Evolutionary conservation across 306 rosid species (phyloP).

Genomic region (Cicer chorassanicum): DNA sequence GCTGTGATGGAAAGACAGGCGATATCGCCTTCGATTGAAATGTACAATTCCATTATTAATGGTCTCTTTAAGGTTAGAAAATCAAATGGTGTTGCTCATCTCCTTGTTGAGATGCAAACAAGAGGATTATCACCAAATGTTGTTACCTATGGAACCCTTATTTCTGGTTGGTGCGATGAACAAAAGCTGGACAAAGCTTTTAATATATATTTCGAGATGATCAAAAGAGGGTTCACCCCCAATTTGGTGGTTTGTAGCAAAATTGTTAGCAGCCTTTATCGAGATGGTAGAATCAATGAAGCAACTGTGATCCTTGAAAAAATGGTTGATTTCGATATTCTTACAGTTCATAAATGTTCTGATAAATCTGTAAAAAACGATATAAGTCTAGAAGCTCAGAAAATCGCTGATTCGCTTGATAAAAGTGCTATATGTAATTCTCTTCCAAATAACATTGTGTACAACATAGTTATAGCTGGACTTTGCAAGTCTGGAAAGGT

Average conservation of each 20-base stretch:
- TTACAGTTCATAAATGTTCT: constrained; percentile 47
- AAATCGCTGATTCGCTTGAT: constrained; percentile 65
- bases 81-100: constrained; percentile 50
- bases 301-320: constrained; percentile 73
- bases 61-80: constrained; percentile 69
- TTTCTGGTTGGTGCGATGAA: constrained; percentile 87
- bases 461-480: constrained; percentile 78
- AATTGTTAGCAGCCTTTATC: constrained; percentile 74
- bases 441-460: constrained; percentile 59
- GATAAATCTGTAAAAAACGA: constrained; percentile 43
- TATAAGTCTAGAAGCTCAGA: constrained; percentile 50
- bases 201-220: constrained; percentile 70
- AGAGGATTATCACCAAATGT: constrained; percentile 65
- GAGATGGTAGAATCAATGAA: constrained; percentile 63
- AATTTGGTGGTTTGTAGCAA: constrained; percentile 69
- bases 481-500: constrained; percentile 76
- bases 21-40: constrained; percentile 64
- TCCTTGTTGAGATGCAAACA: constrained; percentile 71
- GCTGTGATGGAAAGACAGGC: constrained; percentile 60
- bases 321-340: constrained; percentile 62
- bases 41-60: constrained; percentile 80
- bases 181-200: constrained; percentile 74
- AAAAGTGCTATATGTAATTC: constrained; percentile 49
- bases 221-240: constrained; percentile 63
- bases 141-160: constrained; percentile 78